Evolutionary conservation across 345 rosid genomes (phyloP).

Genomic region (Hirschfeldia incana): DNA sequence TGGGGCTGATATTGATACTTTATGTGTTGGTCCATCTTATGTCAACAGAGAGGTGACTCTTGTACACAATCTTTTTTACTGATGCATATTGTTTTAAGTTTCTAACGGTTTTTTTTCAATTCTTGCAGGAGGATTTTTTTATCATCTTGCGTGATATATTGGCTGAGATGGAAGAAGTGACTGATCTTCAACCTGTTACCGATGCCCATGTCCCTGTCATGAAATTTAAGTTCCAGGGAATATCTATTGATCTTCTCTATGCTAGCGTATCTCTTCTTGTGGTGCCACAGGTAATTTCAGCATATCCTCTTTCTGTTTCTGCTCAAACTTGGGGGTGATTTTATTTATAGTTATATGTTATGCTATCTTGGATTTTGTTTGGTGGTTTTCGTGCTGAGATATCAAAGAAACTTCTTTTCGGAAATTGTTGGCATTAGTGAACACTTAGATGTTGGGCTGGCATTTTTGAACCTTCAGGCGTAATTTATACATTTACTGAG

Average conservation of each 20-base stretch:
- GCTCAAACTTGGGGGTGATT: background rate
- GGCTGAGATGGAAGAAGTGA: constrained; percentile 75
- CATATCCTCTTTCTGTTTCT: background rate
- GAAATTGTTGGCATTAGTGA: background rate
- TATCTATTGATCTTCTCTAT: constrained; percentile 87
- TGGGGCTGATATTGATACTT: constrained; percentile 71
- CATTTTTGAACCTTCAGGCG: background rate
- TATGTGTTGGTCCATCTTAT: constrained; percentile 90
- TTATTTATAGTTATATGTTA: background rate
- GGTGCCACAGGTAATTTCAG: constrained; percentile 72
- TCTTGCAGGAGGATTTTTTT: constrained; percentile 81
- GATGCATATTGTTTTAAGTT: constrained; percentile 34
- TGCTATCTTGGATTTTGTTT: background rate
- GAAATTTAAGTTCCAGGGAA: constrained; percentile 88
- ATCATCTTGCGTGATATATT: constrained; percentile 60
- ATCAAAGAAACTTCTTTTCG: background rate
- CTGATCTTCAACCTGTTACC: constrained; percentile 87
- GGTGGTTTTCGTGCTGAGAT: background rate
- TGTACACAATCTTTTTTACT: background rate
- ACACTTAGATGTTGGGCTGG: constrained; percentile 6
- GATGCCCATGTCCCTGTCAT: constrained; percentile 96
- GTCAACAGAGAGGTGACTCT: constrained; percentile 68
- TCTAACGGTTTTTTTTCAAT: constrained; percentile 4
- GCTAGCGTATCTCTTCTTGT: constrained; percentile 77
- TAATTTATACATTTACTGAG: background rate